Conservation (phyloP, 768 basidiomycete species). For the Porphyrellus cyaneotinctus region DNA sequence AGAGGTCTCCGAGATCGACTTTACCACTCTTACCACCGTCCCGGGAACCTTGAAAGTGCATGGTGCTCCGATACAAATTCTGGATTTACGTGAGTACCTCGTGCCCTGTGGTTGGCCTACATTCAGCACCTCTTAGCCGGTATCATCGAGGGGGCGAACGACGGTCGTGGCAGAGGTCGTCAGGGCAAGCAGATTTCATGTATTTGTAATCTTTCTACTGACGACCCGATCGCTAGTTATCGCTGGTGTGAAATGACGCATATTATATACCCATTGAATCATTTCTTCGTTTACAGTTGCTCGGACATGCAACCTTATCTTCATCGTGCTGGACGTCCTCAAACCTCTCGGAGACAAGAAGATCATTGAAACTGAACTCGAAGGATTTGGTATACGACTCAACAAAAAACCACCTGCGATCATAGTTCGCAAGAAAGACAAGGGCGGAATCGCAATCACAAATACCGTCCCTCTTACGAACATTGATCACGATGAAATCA, state of each 20-base stretch:
- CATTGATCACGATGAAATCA: slow-evolving; percentile 94
- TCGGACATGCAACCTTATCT: slow-evolving; percentile 96
- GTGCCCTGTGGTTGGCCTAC: not conserved
- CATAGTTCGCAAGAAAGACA: slow-evolving; percentile 79
- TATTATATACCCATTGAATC: slow-evolving; percentile 7
- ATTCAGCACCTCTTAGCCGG: slow-evolving; percentile 54
- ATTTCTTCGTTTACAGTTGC: slow-evolving; percentile 57
- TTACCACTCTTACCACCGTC: slow-evolving; percentile 93
- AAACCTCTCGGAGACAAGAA: slow-evolving; percentile 97
- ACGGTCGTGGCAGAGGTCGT: slow-evolving; percentile 92
- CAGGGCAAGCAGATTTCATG: slow-evolving; percentile 55
- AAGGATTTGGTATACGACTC: slow-evolving; percentile 96
- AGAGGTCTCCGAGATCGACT: slow-evolving; percentile 94
- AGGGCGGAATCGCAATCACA: slow-evolving; percentile 88
- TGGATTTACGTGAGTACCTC: slow-evolving; percentile 74
- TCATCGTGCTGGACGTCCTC: slow-evolving; percentile 96
- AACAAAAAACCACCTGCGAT: slow-evolving; percentile 94
- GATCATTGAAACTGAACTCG: slow-evolving; percentile 86
- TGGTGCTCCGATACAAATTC: slow-evolving; percentile 93
- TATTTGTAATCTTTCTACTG: slow-evolving; percentile 18
- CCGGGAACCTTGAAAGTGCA: slow-evolving; percentile 94
- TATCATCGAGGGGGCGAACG: slow-evolving; percentile 97
- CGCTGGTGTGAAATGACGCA: slow-evolving; percentile 52
- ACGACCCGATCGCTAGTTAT: slow-evolving; percentile 46
- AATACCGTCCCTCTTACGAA: slow-evolving; percentile 96